phyloP scores from a whole-genome alignment of 495 filamentous ascomycete genomes.

The Aspergillus cavernicola region DNA sequence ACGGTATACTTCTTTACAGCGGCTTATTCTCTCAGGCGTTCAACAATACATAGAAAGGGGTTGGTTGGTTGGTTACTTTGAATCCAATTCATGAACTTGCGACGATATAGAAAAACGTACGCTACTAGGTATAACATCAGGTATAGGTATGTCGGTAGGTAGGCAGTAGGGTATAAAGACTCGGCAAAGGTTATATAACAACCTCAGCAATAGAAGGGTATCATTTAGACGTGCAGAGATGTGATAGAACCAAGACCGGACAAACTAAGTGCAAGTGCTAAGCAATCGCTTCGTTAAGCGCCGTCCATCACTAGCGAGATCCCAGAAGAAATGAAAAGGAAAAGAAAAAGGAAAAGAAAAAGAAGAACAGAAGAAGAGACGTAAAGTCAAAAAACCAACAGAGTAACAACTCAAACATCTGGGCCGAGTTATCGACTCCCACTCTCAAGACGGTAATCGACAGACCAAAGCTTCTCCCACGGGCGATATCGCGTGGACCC shows the following conservation, averaged over 20 bases:
- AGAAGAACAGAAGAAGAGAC: background rate
- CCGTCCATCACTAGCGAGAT: too few relatives aligned
- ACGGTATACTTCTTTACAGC: background rate
- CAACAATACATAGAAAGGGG: constrained; percentile 2
- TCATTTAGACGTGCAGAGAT: background rate
- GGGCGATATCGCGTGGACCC: constrained; percentile 28
- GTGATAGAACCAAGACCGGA: background rate
- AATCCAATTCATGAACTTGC: background rate
- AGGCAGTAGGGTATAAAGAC: too few relatives aligned
- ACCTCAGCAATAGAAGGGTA: background rate
- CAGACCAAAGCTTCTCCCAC: constrained; percentile 52
- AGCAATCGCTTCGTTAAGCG: too few relatives aligned
- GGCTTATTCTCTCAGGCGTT: constrained; percentile 5
- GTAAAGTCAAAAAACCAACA: background rate
- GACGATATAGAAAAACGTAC: too few relatives aligned
- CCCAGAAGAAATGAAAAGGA: background rate
- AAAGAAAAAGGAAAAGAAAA: constrained; percentile 3
- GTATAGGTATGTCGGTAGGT: too few relatives aligned
- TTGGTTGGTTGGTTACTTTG: background rate
- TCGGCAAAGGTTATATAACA: too few relatives aligned
- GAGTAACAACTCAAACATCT: background rate
- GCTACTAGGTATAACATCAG: too few relatives aligned
- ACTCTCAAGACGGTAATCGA: constrained; percentile 47
- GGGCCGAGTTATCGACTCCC: constrained; percentile 13
- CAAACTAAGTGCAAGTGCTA: too few relatives aligned